These are phyloP conservation scores for Puccinia hordei DNA, from an alignment of 1,284 basidiomycete species.

Conservation along the genomic window DNA sequence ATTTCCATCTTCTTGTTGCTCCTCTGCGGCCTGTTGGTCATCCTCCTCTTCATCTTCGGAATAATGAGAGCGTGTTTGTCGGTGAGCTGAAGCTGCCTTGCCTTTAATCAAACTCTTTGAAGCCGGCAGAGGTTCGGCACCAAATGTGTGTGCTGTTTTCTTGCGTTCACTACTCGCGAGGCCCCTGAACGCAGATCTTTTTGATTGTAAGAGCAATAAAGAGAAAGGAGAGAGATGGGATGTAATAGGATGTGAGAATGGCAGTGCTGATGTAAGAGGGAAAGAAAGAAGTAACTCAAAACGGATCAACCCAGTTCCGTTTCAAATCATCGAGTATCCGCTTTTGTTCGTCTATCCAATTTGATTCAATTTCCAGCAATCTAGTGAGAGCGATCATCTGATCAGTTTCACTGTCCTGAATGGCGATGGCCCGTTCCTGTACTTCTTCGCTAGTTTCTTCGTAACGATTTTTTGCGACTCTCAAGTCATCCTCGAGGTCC, in stretches of 20 bases:
- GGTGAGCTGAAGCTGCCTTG: background rate
- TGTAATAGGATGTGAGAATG: background rate
- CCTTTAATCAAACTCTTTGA: constrained; percentile 41
- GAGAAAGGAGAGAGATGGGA: constrained; percentile 9
- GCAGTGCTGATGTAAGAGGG: background rate
- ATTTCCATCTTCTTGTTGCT: constrained; percentile 9
- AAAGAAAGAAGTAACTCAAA: constrained; percentile 12
- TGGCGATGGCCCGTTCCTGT: constrained; percentile 53
- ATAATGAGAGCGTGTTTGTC: constrained; percentile 16
- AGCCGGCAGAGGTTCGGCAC: constrained; percentile 23
- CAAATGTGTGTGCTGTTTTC: constrained; percentile 46
- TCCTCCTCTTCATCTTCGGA: constrained; percentile 34
- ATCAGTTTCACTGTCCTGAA: constrained; percentile 55
- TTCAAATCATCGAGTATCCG: constrained; percentile 55
- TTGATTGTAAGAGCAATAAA: background rate
- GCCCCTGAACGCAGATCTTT: constrained; percentile 35
- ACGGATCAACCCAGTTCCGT: constrained; percentile 47
- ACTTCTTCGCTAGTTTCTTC: constrained; percentile 56
- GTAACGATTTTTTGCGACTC: constrained; percentile 55
- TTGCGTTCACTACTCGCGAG: constrained; percentile 14
- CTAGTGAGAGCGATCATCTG: constrained; percentile 54
- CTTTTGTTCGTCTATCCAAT: constrained; percentile 54
- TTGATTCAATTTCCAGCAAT: constrained; percentile 55
- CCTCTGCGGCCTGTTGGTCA: constrained; percentile 2
- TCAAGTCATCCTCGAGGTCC: constrained; percentile 56